A percentile compares a stretch with the other conserved stretches of the same genome.
Conservation (phyloP, 2,329 filamentous ascomycete species). For the Epichloe elymi region DNA sequence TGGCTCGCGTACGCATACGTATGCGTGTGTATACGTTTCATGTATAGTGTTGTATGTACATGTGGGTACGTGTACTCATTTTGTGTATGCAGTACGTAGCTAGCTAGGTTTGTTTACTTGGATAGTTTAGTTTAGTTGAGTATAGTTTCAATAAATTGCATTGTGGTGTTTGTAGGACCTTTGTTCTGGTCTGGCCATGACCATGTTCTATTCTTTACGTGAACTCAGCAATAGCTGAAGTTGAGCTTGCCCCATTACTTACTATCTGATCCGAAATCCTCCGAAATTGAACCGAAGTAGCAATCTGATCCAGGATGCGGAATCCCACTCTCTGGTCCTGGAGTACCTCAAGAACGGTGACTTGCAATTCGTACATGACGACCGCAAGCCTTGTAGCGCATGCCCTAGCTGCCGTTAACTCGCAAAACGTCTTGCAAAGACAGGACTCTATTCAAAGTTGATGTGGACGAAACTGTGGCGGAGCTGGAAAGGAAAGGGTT, state of each 20-base stretch:
- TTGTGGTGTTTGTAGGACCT: no score
- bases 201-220: no score
- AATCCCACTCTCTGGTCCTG: not conserved
- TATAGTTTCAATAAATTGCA: no score
- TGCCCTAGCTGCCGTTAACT: not conserved
- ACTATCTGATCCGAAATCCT: no score
- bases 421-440: not conserved
- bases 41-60: not conserved
- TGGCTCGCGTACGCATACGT: not conserved
- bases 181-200: no score
- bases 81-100: not conserved
- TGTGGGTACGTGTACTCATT: not conserved
- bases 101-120: no score
- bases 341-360: not conserved
- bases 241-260: no score
- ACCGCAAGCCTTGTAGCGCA: not conserved
- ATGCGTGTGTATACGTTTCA: not conserved
- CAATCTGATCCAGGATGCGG: not conserved
- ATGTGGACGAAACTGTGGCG: no score
- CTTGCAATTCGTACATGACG: not conserved
- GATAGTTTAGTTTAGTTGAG: no score
- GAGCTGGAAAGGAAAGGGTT: no score
- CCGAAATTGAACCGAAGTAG: no score
- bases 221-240: no score
- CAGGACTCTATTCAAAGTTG: not conserved